Percentiles rank a stretch among this genome's conserved stretches.
Evolutionary conservation across 257 asterid species (phyloP).

Genomic region (Solanum virginianum): DNA sequence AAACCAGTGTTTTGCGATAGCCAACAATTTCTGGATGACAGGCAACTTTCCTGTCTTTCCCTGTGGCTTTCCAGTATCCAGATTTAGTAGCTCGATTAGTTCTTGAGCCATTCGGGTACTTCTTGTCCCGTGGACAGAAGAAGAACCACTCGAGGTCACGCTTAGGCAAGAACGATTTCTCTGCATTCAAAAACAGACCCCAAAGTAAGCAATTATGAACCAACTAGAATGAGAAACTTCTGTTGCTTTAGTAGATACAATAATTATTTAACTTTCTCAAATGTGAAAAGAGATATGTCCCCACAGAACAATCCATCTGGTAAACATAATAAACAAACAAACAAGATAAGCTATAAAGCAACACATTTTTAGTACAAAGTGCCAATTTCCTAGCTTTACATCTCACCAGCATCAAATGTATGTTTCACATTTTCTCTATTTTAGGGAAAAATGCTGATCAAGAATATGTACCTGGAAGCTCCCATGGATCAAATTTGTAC

Average conservation of each 20-base stretch:
- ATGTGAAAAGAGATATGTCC: slow-evolving; percentile 9
- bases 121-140: slow-evolving; percentile 38
- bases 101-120: slow-evolving; percentile 42
- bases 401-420: background rate
- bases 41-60: slow-evolving; percentile 32
- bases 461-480: slow-evolving; percentile 29
- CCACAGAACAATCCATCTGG: slow-evolving; percentile 4
- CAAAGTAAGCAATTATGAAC: background rate
- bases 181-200: slow-evolving; percentile 14
- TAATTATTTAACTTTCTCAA: background rate
- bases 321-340: background rate
- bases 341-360: background rate
- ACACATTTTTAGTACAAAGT: background rate
- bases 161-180: slow-evolving; percentile 40
- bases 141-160: slow-evolving; percentile 47
- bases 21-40: slow-evolving; percentile 25
- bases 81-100: slow-evolving; percentile 41
- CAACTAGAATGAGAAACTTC: background rate
- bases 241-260: background rate
- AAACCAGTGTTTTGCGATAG: slow-evolving; percentile 39
- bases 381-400: background rate
- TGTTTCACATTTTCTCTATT: background rate
- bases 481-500: slow-evolving; percentile 46
- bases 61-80: slow-evolving; percentile 53
- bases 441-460: background rate